A percentile compares a stretch with the other conserved stretches of the same genome.
phyloP scores from a whole-genome alignment of 805 yeast species.

The Candida ponderosae region DNA sequence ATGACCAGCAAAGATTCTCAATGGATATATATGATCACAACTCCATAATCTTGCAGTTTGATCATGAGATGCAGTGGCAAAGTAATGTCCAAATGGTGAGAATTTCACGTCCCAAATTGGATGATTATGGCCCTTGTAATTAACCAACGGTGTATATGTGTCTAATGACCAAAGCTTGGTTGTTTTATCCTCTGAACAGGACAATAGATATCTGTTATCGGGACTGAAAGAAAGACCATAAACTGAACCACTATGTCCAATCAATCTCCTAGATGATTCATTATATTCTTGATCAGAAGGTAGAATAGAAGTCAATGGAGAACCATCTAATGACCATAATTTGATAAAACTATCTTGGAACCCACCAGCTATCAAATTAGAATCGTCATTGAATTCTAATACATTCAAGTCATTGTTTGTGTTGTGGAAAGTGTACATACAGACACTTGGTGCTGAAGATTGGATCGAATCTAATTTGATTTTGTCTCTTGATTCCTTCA shows the following conservation, averaged over 20 bases:
- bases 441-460: conserved; percentile 85
- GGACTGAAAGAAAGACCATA: conserved; percentile 89
- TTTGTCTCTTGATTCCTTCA: conserved; percentile 75
- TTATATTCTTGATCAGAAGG: conserved; percentile 45
- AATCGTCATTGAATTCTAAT: conserved; percentile 79
- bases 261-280: conserved; percentile 38
- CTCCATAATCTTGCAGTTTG: conserved; percentile 98
- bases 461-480: conserved; percentile 63
- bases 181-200: conserved; percentile 87
- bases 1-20: conserved; percentile 96
- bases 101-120: conserved; percentile 98
- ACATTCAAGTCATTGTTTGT: conserved; percentile 86
- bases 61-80: conserved; percentile 97
- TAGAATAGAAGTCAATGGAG: conserved; percentile 59
- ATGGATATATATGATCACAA: conserved; percentile 93
- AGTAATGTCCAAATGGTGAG: conserved; percentile 93
- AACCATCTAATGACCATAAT: conserved; percentile 90
- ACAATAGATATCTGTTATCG: conserved; percentile 71
- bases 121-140: conserved; percentile 93
- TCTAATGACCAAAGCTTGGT: conserved; percentile 92
- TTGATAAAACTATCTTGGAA: conserved; percentile 88
- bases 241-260: conserved; percentile 94
- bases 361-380: conserved; percentile 86
- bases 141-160: conserved; percentile 78
- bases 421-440: conserved; percentile 97